Evolutionary conservation across 768 basidiomycete species (phyloP).

Genomic region (Ramaria sp.): DNA sequence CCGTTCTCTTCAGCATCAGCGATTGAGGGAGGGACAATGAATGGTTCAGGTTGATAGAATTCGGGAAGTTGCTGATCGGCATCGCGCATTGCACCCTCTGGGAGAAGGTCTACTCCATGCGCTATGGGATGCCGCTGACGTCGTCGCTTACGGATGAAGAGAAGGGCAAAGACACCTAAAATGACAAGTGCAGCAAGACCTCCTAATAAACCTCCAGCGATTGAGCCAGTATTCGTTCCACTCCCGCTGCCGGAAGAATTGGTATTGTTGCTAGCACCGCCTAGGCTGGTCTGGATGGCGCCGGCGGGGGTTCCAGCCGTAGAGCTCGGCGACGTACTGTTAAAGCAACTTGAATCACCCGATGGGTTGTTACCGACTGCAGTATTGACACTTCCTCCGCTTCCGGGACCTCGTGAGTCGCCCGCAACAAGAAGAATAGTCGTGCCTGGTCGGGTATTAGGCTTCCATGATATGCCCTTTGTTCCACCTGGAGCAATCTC

Average conservation of each 20-base stretch:
- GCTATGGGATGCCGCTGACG: slow-evolving; percentile 32
- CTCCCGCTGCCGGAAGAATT: slow-evolving; percentile 36
- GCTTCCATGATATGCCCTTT: slow-evolving; percentile 56
- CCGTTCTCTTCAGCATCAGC: slow-evolving; percentile 21
- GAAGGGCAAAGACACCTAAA: slow-evolving; percentile 29
- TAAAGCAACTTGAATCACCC: slow-evolving; percentile 37
- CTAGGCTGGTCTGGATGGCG: slow-evolving; percentile 17
- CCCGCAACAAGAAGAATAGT: slow-evolving; percentile 57
- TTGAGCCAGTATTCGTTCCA: slow-evolving; percentile 33
- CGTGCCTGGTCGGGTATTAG: slow-evolving; percentile 51
- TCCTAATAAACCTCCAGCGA: slow-evolving; percentile 48
- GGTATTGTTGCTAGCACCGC: slow-evolving; percentile 24
- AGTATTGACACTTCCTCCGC: slow-evolving; percentile 59
- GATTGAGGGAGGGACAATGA: slow-evolving; percentile 59
- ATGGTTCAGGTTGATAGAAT: slow-evolving; percentile 69
- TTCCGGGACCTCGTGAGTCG: slow-evolving; percentile 55
- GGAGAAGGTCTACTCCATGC: slow-evolving; percentile 55
- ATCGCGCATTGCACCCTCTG: slow-evolving; percentile 28
- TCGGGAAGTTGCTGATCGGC: slow-evolving; percentile 49
- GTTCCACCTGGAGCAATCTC: slow-evolving; percentile 31
- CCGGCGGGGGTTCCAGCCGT: slow-evolving; percentile 71
- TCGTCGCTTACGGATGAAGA: slow-evolving; percentile 39
- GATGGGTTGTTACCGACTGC: slow-evolving; percentile 37
- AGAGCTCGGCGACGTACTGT: slow-evolving; percentile 54
- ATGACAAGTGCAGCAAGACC: slow-evolving; percentile 42